Base-by-base conservation (phyloP, 1,284 basidiomycete genomes). In the Melanopsichium pennsylvanicum region DNA sequence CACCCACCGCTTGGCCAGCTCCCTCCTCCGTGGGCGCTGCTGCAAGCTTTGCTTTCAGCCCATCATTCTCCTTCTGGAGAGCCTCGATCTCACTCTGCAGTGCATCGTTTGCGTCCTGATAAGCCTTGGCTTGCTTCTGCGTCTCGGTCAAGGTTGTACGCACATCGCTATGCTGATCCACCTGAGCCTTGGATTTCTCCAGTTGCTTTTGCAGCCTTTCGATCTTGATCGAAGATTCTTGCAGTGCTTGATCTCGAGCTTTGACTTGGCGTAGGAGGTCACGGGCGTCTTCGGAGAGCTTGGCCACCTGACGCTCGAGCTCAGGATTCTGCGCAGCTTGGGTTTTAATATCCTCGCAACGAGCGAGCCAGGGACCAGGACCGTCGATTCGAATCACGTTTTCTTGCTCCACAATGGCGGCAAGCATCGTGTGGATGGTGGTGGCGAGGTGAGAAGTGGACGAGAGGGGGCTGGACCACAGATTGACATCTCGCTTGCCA, bases 151-250 rank as follows among this genome's bases (percentile, higher is more conserved):
- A 85, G 72, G 94, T 89, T 25, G 81, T 84, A 81, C 96, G 92
- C 18, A 97, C 86, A 56, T 91, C 90, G 16, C 85, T 82, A 49
- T 97, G 90, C 19, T 87, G 84, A 60, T 97, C 94, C 2, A 88
- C 88, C 82, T 86, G 81, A 79, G 90, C 91, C 85, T 92, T 93
- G 58, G 88, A 89, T 1, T 87, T 86, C 78, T 97, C 94, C 84
- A 95, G 89, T 40, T 93, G 87, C 43, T 92, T 88, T 78, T 95
- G 92, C 86, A 98, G 90, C 8, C 95, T 86, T 81, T 97, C 92
- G 51, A 97, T 91, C 85, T 94, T 97, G 61, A 97, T 92, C 5
- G 84, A 84, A 6, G 88, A 85, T 79, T 98, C 96, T 82, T 97
- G 92, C 43, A 93, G 87, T 31, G 83, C 87, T 84, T 96, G 91